Evolutionary conservation across 2,329 filamentous ascomycete species (phyloP).

Genomic region (Sporothrix inflata): DNA sequence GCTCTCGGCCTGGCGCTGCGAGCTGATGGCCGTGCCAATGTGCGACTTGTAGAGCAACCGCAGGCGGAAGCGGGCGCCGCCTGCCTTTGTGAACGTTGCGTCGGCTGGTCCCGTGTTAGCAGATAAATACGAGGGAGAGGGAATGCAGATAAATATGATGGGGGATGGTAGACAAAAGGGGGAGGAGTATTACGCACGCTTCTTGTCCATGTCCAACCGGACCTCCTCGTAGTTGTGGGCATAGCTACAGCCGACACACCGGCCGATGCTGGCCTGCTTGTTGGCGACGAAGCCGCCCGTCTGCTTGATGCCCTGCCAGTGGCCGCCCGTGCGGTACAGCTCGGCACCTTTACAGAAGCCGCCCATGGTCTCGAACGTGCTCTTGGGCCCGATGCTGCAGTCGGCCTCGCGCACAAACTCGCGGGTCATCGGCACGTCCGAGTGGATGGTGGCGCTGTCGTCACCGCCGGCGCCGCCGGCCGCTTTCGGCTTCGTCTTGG

Average conservation of each 20-base stretch:
- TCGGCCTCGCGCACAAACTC: conserved; percentile 36
- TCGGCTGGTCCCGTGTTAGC: conserved; percentile 37
- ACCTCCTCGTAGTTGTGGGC: conserved; percentile 41
- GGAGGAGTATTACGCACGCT: conserved; percentile 39
- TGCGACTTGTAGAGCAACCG: conserved; percentile 51
- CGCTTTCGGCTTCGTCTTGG: background rate
- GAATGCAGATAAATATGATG: no score
- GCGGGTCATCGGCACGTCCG: conserved; percentile 30
- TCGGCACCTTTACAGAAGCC: conserved; percentile 47
- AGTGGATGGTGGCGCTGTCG: conserved; percentile 6
- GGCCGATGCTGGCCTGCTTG: conserved; percentile 35
- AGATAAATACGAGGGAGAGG: no score
- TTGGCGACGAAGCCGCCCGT: conserved; percentile 38
- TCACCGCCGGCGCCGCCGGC: background rate
- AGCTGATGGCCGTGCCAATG: conserved; percentile 38
- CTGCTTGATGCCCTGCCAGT: conserved; percentile 44
- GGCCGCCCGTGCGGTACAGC: conserved; percentile 43
- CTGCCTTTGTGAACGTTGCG: conserved; percentile 42
- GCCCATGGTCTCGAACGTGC: conserved; percentile 43
- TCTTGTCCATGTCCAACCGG: conserved; percentile 39
- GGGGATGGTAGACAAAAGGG: background rate
- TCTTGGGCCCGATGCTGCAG: conserved; percentile 43
- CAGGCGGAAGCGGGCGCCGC: conserved; percentile 44
- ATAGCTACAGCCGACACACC: conserved; percentile 39
- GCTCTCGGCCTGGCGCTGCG: conserved; percentile 39